Evolutionary conservation across 2,329 filamentous ascomycete genomes (phyloP).

Genomic region (Pyricularia sp.): DNA sequence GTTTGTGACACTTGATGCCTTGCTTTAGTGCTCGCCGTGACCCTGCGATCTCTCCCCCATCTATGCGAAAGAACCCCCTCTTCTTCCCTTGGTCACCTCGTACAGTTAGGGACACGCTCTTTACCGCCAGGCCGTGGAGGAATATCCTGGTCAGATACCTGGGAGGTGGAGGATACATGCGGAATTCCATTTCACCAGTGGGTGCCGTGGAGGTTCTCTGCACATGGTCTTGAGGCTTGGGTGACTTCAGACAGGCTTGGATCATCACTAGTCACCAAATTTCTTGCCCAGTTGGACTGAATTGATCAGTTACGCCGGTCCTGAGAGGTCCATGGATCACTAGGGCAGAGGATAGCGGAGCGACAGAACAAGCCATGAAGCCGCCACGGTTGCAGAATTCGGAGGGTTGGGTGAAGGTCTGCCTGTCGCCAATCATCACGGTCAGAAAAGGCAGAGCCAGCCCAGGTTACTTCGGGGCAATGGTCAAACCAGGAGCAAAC

Average conservation of each 20-base stretch:
- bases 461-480: slow-evolving; percentile 16
- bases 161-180: background rate
- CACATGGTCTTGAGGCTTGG: background rate
- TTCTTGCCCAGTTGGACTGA: background rate
- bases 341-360: background rate
- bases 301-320: background rate
- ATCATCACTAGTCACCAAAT: background rate
- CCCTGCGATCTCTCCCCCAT: background rate
- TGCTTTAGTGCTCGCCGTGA: background rate
- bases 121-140: background rate
- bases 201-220: background rate
- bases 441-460: slow-evolving; percentile 3
- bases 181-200: background rate
- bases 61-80: background rate
- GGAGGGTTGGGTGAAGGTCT: slow-evolving; percentile 10
- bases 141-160: background rate
- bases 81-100: background rate
- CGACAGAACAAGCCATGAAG: background rate
- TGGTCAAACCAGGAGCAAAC: slow-evolving; percentile 16
- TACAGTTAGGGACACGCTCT: background rate
- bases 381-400: background rate
- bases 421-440: slow-evolving; percentile 1
- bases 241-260: background rate
- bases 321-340: background rate
- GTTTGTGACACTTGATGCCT: background rate